A percentile compares a stretch with the other conserved stretches of the same genome.
Evolutionary conservation across 106 monocot genomes (phyloP).

Genomic region (Acanthochlamys bracteata): DNA sequence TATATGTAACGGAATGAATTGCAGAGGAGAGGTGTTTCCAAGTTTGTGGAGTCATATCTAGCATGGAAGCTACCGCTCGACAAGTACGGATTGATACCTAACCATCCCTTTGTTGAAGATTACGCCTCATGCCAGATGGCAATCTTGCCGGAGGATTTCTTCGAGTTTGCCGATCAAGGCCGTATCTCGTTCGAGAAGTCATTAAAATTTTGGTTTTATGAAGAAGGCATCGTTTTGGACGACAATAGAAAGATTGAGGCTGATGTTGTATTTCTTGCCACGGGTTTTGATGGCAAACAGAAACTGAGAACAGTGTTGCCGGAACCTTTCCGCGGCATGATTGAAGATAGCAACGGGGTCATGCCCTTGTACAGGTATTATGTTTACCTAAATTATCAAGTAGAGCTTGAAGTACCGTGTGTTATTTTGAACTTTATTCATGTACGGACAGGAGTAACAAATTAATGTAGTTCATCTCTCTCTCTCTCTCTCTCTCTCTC

Average conservation of each 20-base stretch:
- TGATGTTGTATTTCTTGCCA: slow-evolving; percentile 71
- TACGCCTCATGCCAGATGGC: slow-evolving; percentile 88
- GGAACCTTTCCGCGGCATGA: slow-evolving; percentile 33
- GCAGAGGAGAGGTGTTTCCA: slow-evolving; percentile 61
- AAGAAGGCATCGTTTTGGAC: slow-evolving; percentile 53
- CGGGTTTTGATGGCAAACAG: slow-evolving; percentile 77
- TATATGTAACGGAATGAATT: not conserved
- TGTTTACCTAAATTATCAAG: not conserved
- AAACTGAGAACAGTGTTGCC: slow-evolving; percentile 60
- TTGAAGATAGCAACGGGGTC: slow-evolving; percentile 40
- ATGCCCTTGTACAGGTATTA: slow-evolving; percentile 73
- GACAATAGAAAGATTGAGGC: slow-evolving; percentile 62
- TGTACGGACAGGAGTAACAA: no score
- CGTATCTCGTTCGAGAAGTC: slow-evolving; percentile 52
- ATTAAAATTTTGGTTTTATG: slow-evolving; percentile 54
- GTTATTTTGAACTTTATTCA: no score
- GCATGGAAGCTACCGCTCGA: slow-evolving; percentile 64
- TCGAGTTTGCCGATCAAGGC: slow-evolving; percentile 56
- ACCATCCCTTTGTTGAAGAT: slow-evolving; percentile 77
- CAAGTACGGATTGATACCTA: slow-evolving; percentile 60
- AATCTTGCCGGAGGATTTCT: slow-evolving; percentile 78
- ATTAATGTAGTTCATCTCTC: no score
- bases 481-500: no score
- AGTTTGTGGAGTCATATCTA: slow-evolving; percentile 73
- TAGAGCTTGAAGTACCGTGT: no score